A percentile compares a stretch with the other conserved stretches of the same genome.
These are phyloP conservation scores for Cetradonia linearis DNA, from an alignment of 495 filamentous ascomycete genomes.

Conservation along the genomic window DNA sequence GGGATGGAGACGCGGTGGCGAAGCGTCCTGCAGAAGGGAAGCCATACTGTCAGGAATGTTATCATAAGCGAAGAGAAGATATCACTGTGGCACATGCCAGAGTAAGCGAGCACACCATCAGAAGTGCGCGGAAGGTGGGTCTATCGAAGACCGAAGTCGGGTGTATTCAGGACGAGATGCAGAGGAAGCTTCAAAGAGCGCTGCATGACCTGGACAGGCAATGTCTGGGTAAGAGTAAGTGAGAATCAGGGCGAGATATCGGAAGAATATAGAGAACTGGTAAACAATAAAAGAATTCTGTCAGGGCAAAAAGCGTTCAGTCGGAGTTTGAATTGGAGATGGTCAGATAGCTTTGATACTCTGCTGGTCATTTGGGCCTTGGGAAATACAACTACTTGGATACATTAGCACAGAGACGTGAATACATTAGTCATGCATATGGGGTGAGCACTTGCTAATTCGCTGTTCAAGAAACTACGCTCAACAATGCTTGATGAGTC, in stretches of 20 bases:
- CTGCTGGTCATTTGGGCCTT: too few species aligned
- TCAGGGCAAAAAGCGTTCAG: too few species aligned
- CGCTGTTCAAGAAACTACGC: too few species aligned
- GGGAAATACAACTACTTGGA: too few species aligned
- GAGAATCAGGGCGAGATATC: background rate
- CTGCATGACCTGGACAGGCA: background rate
- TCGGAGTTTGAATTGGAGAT: too few species aligned
- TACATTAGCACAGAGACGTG: too few species aligned
- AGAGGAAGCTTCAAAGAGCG: background rate
- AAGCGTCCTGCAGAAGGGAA: background rate
- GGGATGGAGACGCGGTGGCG: background rate
- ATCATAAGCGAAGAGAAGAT: background rate
- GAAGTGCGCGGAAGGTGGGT: background rate
- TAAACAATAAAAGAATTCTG: too few species aligned
- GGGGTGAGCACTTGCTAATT: too few species aligned
- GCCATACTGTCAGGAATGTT: slow-evolving; percentile 1
- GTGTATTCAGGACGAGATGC: background rate
- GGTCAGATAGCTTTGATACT: too few species aligned
- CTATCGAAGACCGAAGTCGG: background rate
- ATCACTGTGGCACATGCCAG: background rate
- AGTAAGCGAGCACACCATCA: background rate
- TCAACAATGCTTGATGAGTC: too few species aligned
- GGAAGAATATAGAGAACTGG: too few species aligned
- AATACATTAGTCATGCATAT: too few species aligned
- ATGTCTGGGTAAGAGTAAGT: background rate